phyloP scores from a whole-genome alignment of 2,329 filamentous ascomycete genomes.

The Colletotrichum melonis region DNA sequence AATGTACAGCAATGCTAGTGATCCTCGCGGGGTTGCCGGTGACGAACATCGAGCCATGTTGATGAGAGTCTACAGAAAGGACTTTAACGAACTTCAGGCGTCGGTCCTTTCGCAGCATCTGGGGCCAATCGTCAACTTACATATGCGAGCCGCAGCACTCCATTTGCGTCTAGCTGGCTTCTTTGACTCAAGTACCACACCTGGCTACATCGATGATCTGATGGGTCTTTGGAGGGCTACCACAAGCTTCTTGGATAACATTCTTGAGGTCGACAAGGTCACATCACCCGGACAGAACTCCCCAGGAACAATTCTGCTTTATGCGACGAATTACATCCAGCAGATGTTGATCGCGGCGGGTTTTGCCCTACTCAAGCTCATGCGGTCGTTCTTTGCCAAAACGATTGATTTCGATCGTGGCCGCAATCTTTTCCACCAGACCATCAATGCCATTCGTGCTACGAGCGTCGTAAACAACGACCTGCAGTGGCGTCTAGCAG shows the following conservation, averaged over 20 bases:
- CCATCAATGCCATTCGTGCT: slow-evolving; percentile 75
- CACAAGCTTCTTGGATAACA: slow-evolving; percentile 74
- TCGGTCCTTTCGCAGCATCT: slow-evolving; percentile 69
- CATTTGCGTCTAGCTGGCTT: slow-evolving; percentile 84
- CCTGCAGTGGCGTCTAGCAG: slow-evolving; percentile 81
- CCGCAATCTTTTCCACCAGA: slow-evolving; percentile 76
- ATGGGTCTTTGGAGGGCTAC: slow-evolving; percentile 81
- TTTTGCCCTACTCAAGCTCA: slow-evolving; percentile 81
- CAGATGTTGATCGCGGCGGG: slow-evolving; percentile 88
- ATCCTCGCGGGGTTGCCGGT: slow-evolving; percentile 75
- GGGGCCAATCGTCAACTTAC: slow-evolving; percentile 70
- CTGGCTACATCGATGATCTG: slow-evolving; percentile 79
- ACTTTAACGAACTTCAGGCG: slow-evolving; percentile 72
- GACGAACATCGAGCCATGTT: slow-evolving; percentile 75
- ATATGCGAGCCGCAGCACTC: slow-evolving; percentile 78
- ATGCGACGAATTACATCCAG: slow-evolving; percentile 81
- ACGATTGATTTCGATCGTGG: slow-evolving; percentile 78
- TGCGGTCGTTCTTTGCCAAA: slow-evolving; percentile 80
- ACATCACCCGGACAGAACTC: slow-evolving; percentile 57
- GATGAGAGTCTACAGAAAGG: slow-evolving; percentile 73
- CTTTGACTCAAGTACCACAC: slow-evolving; percentile 80
- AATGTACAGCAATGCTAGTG: slow-evolving; percentile 82
- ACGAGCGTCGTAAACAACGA: slow-evolving; percentile 84
- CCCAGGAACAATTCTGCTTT: slow-evolving; percentile 68
- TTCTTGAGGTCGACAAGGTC: slow-evolving; percentile 65